phyloP scores from a whole-genome alignment of 2,329 filamentous ascomycete genomes.

The Pezicula radicicola region DNA sequence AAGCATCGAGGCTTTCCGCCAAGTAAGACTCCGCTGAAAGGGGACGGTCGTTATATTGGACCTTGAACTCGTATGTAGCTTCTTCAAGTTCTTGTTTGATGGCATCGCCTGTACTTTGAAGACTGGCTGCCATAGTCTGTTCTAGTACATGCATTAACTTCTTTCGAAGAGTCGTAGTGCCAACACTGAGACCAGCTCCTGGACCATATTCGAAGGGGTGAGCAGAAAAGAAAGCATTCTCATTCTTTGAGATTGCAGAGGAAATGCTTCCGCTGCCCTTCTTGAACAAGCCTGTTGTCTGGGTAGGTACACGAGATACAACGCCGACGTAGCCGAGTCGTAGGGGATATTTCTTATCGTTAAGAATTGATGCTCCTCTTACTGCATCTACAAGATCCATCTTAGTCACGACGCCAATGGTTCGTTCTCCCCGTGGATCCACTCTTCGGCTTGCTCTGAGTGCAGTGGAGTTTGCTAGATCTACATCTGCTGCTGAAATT shows the following conservation, averaged over 20 bases:
- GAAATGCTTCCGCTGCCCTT: constrained; percentile 78
- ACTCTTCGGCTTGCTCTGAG: constrained; percentile 85
- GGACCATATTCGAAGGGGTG: constrained; percentile 79
- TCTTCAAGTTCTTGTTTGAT: constrained; percentile 95
- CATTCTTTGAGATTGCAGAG: constrained; percentile 80
- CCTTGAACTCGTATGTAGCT: constrained; percentile 97
- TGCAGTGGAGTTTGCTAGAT: constrained; percentile 93
- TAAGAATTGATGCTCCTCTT: constrained; percentile 75
- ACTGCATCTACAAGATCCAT: constrained; percentile 93
- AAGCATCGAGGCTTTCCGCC: constrained; percentile 89
- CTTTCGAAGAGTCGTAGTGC: constrained; percentile 83
- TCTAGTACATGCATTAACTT: constrained; percentile 97
- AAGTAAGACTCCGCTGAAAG: constrained; percentile 95
- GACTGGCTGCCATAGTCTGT: constrained; percentile 91
- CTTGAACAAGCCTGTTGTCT: constrained; percentile 70
- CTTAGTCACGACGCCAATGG: constrained; percentile 98
- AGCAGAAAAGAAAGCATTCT: constrained; percentile 79
- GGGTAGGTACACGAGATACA: constrained; percentile 72
- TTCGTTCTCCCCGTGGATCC: constrained; percentile 90
- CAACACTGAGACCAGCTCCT: constrained; percentile 70
- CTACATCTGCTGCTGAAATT: constrained; percentile 96
- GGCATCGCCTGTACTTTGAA: constrained; percentile 85
- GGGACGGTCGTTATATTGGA: constrained; percentile 96
- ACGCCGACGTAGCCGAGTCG: constrained; percentile 96
- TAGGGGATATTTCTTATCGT: constrained; percentile 88